Conservation (phyloP, 768 basidiomycete genomes). For the Phlebiopsis flavidoalba region DNA sequence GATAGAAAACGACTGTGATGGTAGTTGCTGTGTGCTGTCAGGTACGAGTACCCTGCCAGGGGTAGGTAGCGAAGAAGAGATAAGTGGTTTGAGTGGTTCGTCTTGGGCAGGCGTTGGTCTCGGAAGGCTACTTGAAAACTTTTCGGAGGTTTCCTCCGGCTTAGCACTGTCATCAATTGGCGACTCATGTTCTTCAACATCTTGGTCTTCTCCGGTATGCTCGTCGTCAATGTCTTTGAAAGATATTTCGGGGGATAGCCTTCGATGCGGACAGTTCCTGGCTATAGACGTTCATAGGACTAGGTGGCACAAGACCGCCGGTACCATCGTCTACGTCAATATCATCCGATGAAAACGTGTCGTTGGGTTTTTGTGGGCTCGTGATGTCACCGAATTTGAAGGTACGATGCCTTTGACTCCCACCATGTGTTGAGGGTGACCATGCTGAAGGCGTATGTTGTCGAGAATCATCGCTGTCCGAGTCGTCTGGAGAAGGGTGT, state of each 20-base stretch:
- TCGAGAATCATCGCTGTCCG: neutral
- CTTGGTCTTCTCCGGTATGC: neutral
- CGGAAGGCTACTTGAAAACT: neutral
- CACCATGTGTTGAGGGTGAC: neutral
- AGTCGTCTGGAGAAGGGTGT: neutral
- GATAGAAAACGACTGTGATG: neutral
- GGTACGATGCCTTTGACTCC: neutral
- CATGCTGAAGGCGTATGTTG: neutral
- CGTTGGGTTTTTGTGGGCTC: too few species aligned
- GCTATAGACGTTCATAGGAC: too few species aligned
- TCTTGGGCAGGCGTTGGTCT: neutral
- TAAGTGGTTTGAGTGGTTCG: neutral
- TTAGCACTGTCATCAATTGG: neutral
- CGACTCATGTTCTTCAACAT: neutral
- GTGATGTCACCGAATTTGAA: neutral
- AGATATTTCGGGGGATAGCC: neutral
- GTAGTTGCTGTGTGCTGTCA: neutral
- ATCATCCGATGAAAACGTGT: too few species aligned
- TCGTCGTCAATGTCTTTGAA: neutral
- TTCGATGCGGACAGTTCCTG: too few species aligned
- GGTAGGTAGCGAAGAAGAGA: neutral
- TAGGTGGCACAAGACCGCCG: too few species aligned
- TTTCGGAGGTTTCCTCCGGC: neutral
- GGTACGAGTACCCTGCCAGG: conserved; percentile 1
- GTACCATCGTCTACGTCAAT: too few species aligned